A percentile compares a stretch with the other conserved stretches of the same genome.
phyloP scores from a whole-genome alignment of 257 asterid species.

The Buddleja alternifolia region DNA sequence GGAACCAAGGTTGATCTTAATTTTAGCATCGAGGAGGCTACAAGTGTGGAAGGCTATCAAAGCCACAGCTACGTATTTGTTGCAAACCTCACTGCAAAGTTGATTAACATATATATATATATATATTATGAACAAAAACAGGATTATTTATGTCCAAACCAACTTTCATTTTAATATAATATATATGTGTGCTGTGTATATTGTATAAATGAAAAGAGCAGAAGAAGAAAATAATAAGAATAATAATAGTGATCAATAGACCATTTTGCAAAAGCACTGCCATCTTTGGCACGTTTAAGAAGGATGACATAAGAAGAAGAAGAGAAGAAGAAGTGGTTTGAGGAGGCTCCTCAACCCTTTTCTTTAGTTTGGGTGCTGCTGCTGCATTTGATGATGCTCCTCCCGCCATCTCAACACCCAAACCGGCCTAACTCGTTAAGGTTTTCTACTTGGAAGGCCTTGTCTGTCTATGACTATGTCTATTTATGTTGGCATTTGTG shows the following conservation, averaged over 20 bases:
- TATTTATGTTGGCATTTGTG: too few relatives aligned
- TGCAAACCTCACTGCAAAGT: constrained; percentile 68
- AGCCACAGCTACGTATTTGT: constrained; percentile 77
- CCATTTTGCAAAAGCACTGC: constrained; percentile 92
- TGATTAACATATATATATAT: too few relatives aligned
- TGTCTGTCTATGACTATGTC: too few relatives aligned
- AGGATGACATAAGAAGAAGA: constrained; percentile 34
- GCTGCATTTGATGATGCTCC: constrained; percentile 48
- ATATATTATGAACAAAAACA: too few relatives aligned
- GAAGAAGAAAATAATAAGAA: not conserved
- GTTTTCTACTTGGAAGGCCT: too few relatives aligned
- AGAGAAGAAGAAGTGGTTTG: constrained; percentile 43
- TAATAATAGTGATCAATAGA: too few relatives aligned
- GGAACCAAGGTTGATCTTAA: constrained; percentile 79
- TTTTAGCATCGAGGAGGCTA: constrained; percentile 77
- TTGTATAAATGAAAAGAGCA: not conserved
- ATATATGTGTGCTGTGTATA: too few relatives aligned
- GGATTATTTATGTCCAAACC: too few relatives aligned
- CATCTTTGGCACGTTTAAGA: constrained; percentile 84
- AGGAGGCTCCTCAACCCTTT: constrained; percentile 81
- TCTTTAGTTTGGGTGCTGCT: constrained; percentile 55
- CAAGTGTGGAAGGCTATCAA: constrained; percentile 79
- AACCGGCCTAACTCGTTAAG: too few relatives aligned
- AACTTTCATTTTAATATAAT: too few relatives aligned
- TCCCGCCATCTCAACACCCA: constrained; percentile 53